Evolutionary conservation across 306 rosid species (phyloP).

Genomic region (Oxytropis ochrocephala): DNA sequence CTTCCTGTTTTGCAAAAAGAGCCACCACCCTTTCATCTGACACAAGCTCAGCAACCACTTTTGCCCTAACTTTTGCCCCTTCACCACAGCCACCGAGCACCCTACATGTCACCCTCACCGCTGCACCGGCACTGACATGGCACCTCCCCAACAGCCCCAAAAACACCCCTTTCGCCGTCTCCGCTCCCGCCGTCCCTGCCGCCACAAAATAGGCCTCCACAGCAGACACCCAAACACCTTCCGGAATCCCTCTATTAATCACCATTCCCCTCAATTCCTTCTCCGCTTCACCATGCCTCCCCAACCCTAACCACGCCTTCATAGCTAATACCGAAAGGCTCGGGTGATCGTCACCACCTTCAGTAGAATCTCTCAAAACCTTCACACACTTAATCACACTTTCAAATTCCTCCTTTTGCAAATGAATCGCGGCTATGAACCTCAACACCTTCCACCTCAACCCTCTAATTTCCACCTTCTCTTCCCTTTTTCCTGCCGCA

Average conservation of each 20-base stretch:
- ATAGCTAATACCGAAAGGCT: conserved; percentile 86
- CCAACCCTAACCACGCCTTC: conserved; percentile 89
- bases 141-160: conserved; percentile 82
- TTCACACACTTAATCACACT: conserved; percentile 83
- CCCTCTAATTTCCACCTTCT: conserved; percentile 42
- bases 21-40: conserved; percentile 83
- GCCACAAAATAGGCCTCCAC: conserved; percentile 74
- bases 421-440: conserved; percentile 77
- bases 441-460: conserved; percentile 63
- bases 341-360: conserved; percentile 69
- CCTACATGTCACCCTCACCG: conserved; percentile 69
- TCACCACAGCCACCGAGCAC: conserved; percentile 56
- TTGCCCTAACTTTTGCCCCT: conserved; percentile 62
- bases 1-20: conserved; percentile 53
- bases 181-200: conserved; percentile 81
- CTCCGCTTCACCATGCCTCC: conserved; percentile 73
- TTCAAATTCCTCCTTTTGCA: conserved; percentile 75
- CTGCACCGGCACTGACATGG: conserved; percentile 76
- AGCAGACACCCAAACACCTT: conserved; percentile 82
- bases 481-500: conserved; percentile 45
- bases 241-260: conserved; percentile 65
- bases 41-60: conserved; percentile 80
- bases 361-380: conserved; percentile 67
- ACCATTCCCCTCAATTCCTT: conserved; percentile 88
- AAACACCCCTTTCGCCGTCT: conserved; percentile 84